Conservation (phyloP, 2,329 filamentous ascomycete genomes). For the Venturia nashicola region DNA sequence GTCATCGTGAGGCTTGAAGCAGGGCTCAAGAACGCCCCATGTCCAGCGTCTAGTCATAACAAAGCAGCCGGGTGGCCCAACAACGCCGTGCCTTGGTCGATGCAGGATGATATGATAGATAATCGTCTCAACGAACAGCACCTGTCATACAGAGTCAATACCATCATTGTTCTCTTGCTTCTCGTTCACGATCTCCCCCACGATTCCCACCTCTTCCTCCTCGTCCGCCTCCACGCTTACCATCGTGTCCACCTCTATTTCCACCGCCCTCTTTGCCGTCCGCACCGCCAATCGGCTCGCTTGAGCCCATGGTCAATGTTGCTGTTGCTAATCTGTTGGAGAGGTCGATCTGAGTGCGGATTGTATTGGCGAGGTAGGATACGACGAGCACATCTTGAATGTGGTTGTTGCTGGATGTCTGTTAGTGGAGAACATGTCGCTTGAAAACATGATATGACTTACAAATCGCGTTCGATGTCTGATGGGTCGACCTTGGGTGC, state of each 20-base stretch:
- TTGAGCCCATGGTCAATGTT: constrained; percentile 35
- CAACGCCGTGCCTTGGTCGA: constrained; percentile 1
- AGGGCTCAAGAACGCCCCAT: neutral
- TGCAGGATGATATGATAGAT: constrained; percentile 3
- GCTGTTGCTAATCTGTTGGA: constrained; percentile 79
- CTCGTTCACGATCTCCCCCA: constrained; percentile 11
- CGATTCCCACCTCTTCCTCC: constrained; percentile 18
- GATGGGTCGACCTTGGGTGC: constrained; percentile 87
- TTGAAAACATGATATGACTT: constrained; percentile 22
- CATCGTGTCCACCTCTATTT: constrained; percentile 16
- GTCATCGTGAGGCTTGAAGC: neutral
- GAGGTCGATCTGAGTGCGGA: constrained; percentile 96
- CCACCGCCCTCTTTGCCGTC: constrained; percentile 18
- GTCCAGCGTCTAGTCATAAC: neutral
- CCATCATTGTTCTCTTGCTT: neutral
- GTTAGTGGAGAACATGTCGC: constrained; percentile 15
- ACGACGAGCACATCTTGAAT: constrained; percentile 98
- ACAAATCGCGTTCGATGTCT: constrained; percentile 92
- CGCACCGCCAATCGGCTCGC: constrained; percentile 21
- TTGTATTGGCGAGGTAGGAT: constrained; percentile 95
- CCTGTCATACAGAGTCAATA: neutral
- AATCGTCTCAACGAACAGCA: neutral
- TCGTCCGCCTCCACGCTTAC: constrained; percentile 17
- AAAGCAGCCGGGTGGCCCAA: neutral
- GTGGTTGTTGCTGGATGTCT: constrained; percentile 70